A percentile compares a stretch with the other conserved stretches of the same genome.
These are phyloP conservation scores for Talaromyces funiculosus DNA, from an alignment of 2,329 filamentous ascomycete genomes.

Conservation along the genomic window DNA sequence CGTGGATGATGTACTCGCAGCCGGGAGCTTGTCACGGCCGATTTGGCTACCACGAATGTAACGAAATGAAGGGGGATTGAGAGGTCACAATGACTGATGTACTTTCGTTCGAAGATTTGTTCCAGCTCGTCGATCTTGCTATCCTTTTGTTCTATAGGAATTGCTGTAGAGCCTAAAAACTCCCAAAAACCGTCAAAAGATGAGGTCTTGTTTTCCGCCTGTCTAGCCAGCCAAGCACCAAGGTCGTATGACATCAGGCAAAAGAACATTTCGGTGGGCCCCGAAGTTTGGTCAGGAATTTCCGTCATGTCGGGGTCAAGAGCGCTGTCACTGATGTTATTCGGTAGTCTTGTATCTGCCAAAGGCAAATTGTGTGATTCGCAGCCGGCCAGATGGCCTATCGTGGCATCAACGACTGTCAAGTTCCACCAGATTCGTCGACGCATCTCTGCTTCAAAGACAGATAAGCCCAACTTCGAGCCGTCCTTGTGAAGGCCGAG, in stretches of 20 bases:
- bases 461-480: constrained; percentile 49
- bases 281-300: constrained; percentile 35
- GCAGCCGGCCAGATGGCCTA: constrained; percentile 54
- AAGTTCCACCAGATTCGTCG: constrained; percentile 63
- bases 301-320: constrained; percentile 41
- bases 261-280: constrained; percentile 45
- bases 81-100: constrained; percentile 33
- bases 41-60: constrained; percentile 40
- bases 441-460: constrained; percentile 64
- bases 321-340: constrained; percentile 35
- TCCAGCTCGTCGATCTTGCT: constrained; percentile 32
- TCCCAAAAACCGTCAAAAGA: constrained; percentile 20
- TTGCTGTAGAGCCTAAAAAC: constrained; percentile 19
- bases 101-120: constrained; percentile 30
- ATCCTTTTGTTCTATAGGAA: constrained; percentile 21
- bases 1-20: constrained; percentile 44
- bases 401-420: constrained; percentile 53
- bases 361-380: constrained; percentile 48
- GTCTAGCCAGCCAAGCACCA: constrained; percentile 24
- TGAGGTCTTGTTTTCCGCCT: constrained; percentile 14
- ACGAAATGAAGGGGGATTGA: constrained; percentile 43
- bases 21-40: constrained; percentile 40
- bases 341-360: constrained; percentile 34
- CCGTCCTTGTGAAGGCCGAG: constrained; percentile 63
- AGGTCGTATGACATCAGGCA: constrained; percentile 30